These are phyloP conservation scores for Mycena capillaripes DNA, from an alignment of 768 basidiomycete genomes.

Conservation along the genomic window DNA sequence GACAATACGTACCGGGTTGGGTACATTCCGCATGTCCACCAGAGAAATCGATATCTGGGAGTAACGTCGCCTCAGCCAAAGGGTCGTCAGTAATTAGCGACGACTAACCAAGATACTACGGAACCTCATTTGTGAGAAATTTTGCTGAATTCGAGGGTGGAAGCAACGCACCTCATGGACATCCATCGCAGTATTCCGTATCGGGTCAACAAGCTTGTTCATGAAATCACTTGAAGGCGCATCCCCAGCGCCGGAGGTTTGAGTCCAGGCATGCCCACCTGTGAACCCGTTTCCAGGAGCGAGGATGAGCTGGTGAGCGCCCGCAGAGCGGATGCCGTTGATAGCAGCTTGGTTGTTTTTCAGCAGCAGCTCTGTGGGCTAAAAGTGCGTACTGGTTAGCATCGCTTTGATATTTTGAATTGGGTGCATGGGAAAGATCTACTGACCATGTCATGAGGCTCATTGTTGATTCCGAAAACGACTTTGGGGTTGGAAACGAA, in stretches of 20 bases:
- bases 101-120: constrained; percentile 34
- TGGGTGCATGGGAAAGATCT: too few species aligned
- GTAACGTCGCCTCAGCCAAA: constrained; percentile 10
- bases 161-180: constrained; percentile 54
- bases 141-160: too few species aligned
- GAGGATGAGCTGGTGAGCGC: constrained; percentile 59
- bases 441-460: constrained; percentile 60
- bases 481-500: constrained; percentile 58
- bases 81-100: too few species aligned
- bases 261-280: constrained; percentile 60
- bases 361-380: constrained; percentile 59
- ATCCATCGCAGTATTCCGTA: constrained; percentile 60
- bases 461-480: constrained; percentile 63
- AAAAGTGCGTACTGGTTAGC: neutral
- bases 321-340: constrained; percentile 55
- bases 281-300: constrained; percentile 64
- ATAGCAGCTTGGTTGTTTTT: constrained; percentile 61
- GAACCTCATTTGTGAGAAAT: neutral
- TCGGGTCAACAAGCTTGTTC: constrained; percentile 56
- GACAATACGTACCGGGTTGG: constrained; percentile 50
- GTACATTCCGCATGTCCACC: constrained; percentile 58
- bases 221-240: constrained; percentile 59
- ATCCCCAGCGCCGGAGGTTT: constrained; percentile 49
- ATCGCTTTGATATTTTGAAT: too few species aligned
- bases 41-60: constrained; percentile 58